Percentiles rank a stretch among this genome's conserved stretches.
These are phyloP conservation scores for Ceratobasidium sp. DNA, from an alignment of 1,284 basidiomycete genomes.

Conservation along the genomic window DNA sequence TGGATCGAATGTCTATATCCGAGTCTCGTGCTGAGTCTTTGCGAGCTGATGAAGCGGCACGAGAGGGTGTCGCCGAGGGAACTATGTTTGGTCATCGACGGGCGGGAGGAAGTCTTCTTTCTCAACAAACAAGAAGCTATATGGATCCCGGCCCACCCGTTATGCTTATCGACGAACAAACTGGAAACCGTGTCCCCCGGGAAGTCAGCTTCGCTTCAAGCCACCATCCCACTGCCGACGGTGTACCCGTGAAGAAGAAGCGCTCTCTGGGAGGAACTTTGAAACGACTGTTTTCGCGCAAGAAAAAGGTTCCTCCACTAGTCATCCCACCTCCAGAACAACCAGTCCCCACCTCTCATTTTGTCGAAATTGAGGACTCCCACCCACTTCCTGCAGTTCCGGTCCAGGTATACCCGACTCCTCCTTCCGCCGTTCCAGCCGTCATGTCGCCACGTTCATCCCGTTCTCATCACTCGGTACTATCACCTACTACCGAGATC, in stretches of 20 bases:
- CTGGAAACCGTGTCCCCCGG: conserved; percentile 27
- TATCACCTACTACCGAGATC: not conserved
- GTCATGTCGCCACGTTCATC: conserved; percentile 34
- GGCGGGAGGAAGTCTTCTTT: not conserved
- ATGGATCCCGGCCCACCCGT: conserved; percentile 7
- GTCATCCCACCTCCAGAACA: conserved; percentile 5
- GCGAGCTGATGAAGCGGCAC: conserved; percentile 1
- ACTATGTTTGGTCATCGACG: conserved; percentile 6
- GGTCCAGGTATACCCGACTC: not conserved
- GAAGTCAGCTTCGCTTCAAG: conserved; percentile 27
- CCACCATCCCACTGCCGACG: not conserved
- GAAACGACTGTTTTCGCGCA: conserved; percentile 32
- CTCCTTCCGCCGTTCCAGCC: not conserved
- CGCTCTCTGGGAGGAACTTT: conserved; percentile 31
- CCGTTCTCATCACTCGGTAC: conserved; percentile 3
- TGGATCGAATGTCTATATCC: too few species aligned
- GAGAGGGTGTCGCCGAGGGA: not conserved
- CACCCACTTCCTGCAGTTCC: not conserved
- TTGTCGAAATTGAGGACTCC: conserved; percentile 6
- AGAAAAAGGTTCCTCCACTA: conserved; percentile 25
- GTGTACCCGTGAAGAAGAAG: conserved; percentile 22
- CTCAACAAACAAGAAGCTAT: not conserved
- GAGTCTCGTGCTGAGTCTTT: conserved; percentile 31
- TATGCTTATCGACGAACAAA: conserved; percentile 30
- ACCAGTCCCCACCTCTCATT: not conserved